phyloP scores from a whole-genome alignment of 179 eudicot genomes.

The Monotropa hypopitys region DNA sequence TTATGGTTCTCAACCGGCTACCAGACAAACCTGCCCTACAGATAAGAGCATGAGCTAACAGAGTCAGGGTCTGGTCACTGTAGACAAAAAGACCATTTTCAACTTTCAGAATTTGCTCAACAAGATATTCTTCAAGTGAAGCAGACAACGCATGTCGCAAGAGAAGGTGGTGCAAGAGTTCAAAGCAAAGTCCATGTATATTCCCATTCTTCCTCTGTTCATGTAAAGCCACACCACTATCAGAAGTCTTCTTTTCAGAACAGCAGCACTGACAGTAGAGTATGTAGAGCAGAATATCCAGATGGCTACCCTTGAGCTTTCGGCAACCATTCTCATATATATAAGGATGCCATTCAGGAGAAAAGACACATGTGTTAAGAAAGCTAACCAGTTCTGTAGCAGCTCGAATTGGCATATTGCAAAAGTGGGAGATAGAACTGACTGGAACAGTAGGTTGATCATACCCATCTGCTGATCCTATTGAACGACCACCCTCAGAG shows the following conservation, averaged over 20 bases:
- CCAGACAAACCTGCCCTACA: slow-evolving; percentile 61
- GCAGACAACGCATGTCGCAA: slow-evolving; percentile 41
- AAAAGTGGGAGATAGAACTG: slow-evolving; percentile 36
- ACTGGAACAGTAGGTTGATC: slow-evolving; percentile 49
- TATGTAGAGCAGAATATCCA: slow-evolving; percentile 57
- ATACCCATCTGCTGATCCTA: slow-evolving; percentile 70
- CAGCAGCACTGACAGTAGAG: slow-evolving; percentile 39
- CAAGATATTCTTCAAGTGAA: slow-evolving; percentile 64
- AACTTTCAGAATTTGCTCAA: slow-evolving; percentile 46
- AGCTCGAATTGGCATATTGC: slow-evolving; percentile 66
- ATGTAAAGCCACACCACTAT: slow-evolving; percentile 27
- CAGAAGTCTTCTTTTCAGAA: slow-evolving; percentile 42
- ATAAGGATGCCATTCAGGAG: slow-evolving; percentile 56
- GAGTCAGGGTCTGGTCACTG: slow-evolving; percentile 72
- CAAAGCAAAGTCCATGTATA: slow-evolving; percentile 61
- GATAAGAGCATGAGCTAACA: slow-evolving; percentile 61
- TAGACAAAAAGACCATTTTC: slow-evolving; percentile 61
- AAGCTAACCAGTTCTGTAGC: slow-evolving; percentile 54
- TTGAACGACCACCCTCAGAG: slow-evolving; percentile 90
- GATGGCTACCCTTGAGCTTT: slow-evolving; percentile 45
- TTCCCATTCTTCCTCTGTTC: slow-evolving; percentile 51
- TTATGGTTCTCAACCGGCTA: slow-evolving; percentile 52
- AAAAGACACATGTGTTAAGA: slow-evolving; percentile 49
- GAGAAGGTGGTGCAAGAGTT: slow-evolving; percentile 56
- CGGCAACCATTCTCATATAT: slow-evolving; percentile 55